Conservation (phyloP, 495 filamentous ascomycete genomes). For the Neurospora discreta region DNA sequence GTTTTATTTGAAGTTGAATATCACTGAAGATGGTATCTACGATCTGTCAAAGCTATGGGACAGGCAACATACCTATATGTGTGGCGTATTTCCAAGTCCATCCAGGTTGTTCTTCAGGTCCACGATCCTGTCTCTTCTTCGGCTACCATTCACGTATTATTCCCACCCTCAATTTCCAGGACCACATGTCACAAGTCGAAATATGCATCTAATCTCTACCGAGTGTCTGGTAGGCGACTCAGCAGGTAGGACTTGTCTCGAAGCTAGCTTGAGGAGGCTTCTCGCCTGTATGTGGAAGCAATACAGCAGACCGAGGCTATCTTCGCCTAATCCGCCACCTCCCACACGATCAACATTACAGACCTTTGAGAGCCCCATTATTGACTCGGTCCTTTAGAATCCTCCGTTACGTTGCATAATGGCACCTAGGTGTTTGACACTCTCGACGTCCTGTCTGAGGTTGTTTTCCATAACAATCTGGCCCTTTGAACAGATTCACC, state of each 20-base stretch:
- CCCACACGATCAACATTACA: not conserved
- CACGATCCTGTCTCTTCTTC: not conserved
- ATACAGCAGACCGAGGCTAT: too few relatives aligned
- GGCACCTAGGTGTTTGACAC: not conserved
- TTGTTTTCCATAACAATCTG: not conserved
- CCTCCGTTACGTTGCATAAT: not conserved
- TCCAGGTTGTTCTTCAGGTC: not conserved
- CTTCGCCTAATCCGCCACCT: not conserved
- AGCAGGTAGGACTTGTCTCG: too few relatives aligned
- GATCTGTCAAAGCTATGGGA: not conserved
- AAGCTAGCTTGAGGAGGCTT: too few relatives aligned
- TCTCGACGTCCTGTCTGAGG: not conserved
- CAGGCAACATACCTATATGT: not conserved
- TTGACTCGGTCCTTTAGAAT: not conserved
- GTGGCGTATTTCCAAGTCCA: not conserved
- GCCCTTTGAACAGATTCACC: not conserved
- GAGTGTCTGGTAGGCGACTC: not conserved
- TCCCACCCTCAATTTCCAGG: not conserved
- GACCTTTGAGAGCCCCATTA: not conserved
- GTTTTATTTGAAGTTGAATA: not conserved
- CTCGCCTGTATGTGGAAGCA: too few relatives aligned
- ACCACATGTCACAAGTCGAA: not conserved
- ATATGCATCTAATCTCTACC: accelerated
- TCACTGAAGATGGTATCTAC: not conserved
- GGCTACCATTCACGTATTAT: not conserved